Evolutionary conservation across 805 yeast species (phyloP).

Genomic region (Wickerhamomyces sydowiorum): DNA sequence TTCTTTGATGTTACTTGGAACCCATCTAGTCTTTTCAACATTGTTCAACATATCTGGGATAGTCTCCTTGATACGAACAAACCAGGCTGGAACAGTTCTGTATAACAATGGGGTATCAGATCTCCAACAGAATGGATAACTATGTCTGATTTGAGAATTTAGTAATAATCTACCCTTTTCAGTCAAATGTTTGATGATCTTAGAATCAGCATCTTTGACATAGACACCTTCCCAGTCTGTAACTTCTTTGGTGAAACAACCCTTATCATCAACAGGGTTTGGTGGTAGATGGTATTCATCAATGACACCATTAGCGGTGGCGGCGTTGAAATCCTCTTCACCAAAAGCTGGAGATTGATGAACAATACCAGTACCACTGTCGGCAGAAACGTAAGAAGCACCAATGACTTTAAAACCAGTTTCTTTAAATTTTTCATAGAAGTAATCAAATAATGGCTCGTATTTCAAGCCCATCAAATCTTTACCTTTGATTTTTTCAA

Average conservation of each 20-base stretch:
- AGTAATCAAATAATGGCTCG: constrained; percentile 79
- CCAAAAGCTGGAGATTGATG: constrained; percentile 99
- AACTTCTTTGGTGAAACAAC: constrained; percentile 75
- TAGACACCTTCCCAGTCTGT: constrained; percentile 72
- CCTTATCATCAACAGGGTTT: constrained; percentile 91
- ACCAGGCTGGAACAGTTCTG: constrained; percentile 98
- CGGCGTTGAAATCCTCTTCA: constrained; percentile 93
- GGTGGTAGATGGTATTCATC: constrained; percentile 70
- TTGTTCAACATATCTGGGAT: constrained; percentile 86
- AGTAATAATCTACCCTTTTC: constrained; percentile 69
- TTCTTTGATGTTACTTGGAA: constrained; percentile 83
- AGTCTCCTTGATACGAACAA: constrained; percentile 81
- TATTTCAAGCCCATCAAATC: constrained; percentile 77
- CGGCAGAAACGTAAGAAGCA: constrained; percentile 83
- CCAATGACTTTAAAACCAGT: constrained; percentile 77
- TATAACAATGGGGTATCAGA: constrained; percentile 96
- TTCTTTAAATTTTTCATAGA: constrained; percentile 67
- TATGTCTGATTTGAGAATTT: constrained; percentile 83
- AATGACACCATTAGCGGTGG: constrained; percentile 71
- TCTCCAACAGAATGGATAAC: constrained; percentile 99
- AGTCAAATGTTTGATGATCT: constrained; percentile 80
- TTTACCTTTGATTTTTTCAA: constrained; percentile 74
- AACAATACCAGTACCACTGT: constrained; percentile 98
- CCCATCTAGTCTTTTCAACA: constrained; percentile 90
- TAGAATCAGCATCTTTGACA: constrained; percentile 93